Evolutionary conservation across 305 asterid genomes (phyloP), one percentile per base, ranked within the genome.

Genomic region (Fraxinus ornus): DNA sequence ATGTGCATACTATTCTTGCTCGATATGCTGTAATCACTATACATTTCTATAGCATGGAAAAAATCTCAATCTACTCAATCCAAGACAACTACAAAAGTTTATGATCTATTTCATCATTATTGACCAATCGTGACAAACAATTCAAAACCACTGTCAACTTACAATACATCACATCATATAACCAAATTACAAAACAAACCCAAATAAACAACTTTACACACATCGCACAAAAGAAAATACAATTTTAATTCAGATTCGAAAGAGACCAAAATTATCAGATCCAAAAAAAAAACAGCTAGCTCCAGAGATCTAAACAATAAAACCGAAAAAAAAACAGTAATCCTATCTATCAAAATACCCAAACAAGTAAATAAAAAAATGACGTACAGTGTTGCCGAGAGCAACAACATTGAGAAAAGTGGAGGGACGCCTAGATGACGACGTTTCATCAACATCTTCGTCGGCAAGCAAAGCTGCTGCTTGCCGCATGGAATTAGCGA

Each of bases 341-440:
- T 26, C 74, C 19, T 60, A 80, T 70, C 75, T 44, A 44, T 41
- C 36, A 83, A 85, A 70, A 70, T 70, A 77, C 68, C 19, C 37
- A 13, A 72, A 35, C 9, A 5, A 19, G 79, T 28, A 41, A 49
- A 7, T 9, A 2, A 12, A 76, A 70, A 24, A 52, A 39, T 15
- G 75, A 85, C 89, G 81, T 89, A 97, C 99, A 83, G 97, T 94
- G 91, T 90, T 92, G 19, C 99, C 99, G 36, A 97, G 93, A 75
- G 96, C 98, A 86, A 93, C 99, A 78, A 93, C 97, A 90, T 97
- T 93, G 87, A 97, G 98, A 83, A 97, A 97, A 85, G 98, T 90
- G 80, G 98, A 91, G 1, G 95, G 75, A 39, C 98, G 97, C 88
- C 81, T 94, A 74, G 99, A 85, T 1, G 98, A 81, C 72, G 96